Evolutionary conservation across 768 basidiomycete genomes (phyloP).

Genomic region (Tricholoma flavovirens): DNA sequence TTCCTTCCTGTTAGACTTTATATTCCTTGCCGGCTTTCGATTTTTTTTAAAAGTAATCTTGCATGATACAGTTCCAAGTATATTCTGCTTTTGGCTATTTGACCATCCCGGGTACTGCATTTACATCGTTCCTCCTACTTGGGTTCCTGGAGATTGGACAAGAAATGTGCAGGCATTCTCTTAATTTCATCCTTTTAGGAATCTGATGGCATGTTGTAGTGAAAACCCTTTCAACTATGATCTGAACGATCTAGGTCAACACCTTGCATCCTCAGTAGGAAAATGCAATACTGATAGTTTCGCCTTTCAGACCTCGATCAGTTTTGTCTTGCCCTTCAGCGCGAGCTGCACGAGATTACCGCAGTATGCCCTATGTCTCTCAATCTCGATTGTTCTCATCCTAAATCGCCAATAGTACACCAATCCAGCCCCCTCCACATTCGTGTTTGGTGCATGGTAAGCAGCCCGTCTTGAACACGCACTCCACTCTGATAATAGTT

Average conservation of each 20-base stretch:
- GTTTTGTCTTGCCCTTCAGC: constrained; percentile 62
- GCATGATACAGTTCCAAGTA: constrained; percentile 43
- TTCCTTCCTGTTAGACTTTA: constrained; percentile 31
- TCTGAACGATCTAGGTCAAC: constrained; percentile 55
- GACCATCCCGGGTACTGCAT: constrained; percentile 58
- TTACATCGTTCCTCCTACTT: constrained; percentile 56
- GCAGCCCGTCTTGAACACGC: neutral
- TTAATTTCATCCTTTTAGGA: neutral
- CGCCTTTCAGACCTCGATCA: constrained; percentile 48
- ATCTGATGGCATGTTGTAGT: constrained; percentile 23
- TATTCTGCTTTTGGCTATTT: constrained; percentile 32
- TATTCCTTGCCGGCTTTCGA: constrained; percentile 21
- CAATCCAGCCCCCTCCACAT: constrained; percentile 43
- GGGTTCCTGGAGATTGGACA: constrained; percentile 68
- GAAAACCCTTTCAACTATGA: constrained; percentile 69
- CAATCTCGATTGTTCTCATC: neutral
- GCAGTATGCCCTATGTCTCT: constrained; percentile 38
- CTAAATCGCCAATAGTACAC: constrained; percentile 40
- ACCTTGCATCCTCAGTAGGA: neutral
- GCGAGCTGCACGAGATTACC: constrained; percentile 69
- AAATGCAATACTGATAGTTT: constrained; percentile 1
- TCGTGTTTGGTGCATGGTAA: constrained; percentile 45
- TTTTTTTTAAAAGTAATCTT: constrained; percentile 4
- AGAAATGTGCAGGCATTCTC: constrained; percentile 41
- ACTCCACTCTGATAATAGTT: neutral